phyloP scores from a whole-genome alignment of 2,329 filamentous ascomycete genomes.

The Diaporthe citriasiana region DNA sequence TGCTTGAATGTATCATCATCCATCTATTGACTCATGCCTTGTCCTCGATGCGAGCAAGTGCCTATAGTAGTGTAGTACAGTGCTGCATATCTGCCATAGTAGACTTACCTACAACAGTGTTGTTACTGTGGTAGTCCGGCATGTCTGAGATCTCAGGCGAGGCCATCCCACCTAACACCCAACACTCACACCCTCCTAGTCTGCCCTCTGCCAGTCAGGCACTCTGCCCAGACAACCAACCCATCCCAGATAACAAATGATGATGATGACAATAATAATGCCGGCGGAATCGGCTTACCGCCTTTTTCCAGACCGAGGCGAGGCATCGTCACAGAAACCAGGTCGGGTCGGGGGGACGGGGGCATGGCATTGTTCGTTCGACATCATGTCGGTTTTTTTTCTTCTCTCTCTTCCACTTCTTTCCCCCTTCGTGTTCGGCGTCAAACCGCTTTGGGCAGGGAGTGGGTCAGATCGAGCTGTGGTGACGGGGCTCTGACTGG shows the following conservation, averaged over 20 bases:
- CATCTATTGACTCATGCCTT: constrained; percentile 4
- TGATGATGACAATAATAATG: constrained; percentile 25
- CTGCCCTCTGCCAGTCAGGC: too few relatives aligned
- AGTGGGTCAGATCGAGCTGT: constrained; percentile 17
- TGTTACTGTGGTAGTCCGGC: background rate
- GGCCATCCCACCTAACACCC: constrained; percentile 3
- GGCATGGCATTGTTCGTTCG: constrained; percentile 19
- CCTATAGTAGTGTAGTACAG: too few relatives aligned
- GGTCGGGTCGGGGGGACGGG: background rate
- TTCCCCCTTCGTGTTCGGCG: constrained; percentile 24
- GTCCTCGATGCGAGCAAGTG: background rate
- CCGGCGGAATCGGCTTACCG: constrained; percentile 36
- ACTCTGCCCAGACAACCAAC: background rate
- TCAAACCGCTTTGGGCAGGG: constrained; percentile 16
- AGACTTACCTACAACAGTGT: too few relatives aligned
- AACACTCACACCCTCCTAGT: background rate
- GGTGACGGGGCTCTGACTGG: constrained; percentile 35
- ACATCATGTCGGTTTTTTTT: constrained; percentile 8
- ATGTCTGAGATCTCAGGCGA: background rate
- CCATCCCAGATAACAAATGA: background rate
- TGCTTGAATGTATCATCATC: background rate
- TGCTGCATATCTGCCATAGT: background rate
- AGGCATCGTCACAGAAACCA: constrained; percentile 24
- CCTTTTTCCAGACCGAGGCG: constrained; percentile 31
- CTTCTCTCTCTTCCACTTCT: too few relatives aligned